A percentile compares a stretch with the other conserved stretches of the same genome.
These are phyloP conservation scores for Plasmodium berghei DNA, from an alignment of 169 alveolate species.

Conservation along the genomic window DNA sequence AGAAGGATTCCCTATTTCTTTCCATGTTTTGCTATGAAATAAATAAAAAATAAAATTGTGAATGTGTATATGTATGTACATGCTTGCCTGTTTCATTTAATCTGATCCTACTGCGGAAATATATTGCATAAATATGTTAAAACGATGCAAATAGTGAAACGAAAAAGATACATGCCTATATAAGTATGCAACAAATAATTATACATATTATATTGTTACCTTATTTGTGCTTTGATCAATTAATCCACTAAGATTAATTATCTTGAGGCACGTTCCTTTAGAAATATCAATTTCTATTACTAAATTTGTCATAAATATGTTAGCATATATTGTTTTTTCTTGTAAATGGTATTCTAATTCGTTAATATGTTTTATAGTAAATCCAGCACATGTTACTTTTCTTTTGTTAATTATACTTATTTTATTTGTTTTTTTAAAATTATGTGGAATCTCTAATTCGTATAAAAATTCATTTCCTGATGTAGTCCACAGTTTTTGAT, in stretches of 20 bases:
- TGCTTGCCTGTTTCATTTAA: background rate
- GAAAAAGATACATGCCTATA: background rate
- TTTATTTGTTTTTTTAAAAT: constrained; percentile 40
- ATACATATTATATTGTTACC: constrained; percentile 5
- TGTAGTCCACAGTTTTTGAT: constrained; percentile 80
- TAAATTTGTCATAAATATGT: constrained; percentile 76
- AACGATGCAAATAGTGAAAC: background rate
- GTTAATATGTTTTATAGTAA: constrained; percentile 47
- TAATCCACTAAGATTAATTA: constrained; percentile 71
- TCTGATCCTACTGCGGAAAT: too few relatives aligned
- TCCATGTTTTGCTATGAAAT: background rate
- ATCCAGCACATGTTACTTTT: constrained; percentile 76
- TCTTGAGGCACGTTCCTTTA: constrained; percentile 63
- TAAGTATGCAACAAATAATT: background rate
- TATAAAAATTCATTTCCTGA: constrained; percentile 75
- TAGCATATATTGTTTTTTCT: constrained; percentile 70
- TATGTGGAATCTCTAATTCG: constrained; percentile 72
- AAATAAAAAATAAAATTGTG: background rate
- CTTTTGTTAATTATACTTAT: constrained; percentile 9
- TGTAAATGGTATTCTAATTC: constrained; percentile 79
- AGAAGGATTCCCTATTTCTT: constrained; percentile 18
- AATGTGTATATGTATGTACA: background rate
- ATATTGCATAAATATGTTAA: too few relatives aligned
- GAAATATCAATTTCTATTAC: constrained; percentile 68
- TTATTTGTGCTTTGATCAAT: constrained; percentile 13